Evolutionary conservation across 208 protist species (phyloP), one percentile per base, ranked within the genome.

Genomic region (Porcisia deanei): DNA sequence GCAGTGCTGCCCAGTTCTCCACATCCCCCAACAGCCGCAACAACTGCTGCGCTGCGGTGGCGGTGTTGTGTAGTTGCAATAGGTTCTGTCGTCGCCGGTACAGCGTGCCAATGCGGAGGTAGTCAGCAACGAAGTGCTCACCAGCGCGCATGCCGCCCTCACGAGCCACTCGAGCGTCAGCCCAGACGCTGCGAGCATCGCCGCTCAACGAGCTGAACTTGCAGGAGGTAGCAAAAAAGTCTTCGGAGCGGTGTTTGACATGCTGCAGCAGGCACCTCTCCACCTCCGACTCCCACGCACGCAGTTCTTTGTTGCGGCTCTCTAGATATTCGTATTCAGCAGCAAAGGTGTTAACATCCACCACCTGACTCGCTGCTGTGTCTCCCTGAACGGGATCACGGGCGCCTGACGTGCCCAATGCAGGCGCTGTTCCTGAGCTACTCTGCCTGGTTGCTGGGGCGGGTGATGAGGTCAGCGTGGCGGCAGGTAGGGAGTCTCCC

Each of bases 1-100:
- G 93, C 53, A 97, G 84, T 34, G 86, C 82, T 10, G 86, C 81
- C 91, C 93, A 97, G 83, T 96, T 97, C 71, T 95, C 91, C 25
- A 94, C 75, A 7, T 84, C 79, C 61, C 77, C 58, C 14, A 96
- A 66, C 49, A 80, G 81, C 39, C 79, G 81, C 16, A 84, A 75
- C 14, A 94, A 71, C 1, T 41, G 63, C 57, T 84, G 75, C 18
- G 86, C 79, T 30, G 77, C 64, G 16, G 64, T 75, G 5, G 87
- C 69, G 34, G 92, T 72, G 16, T 41, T 64, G 57, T 79, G 58
- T 52, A 95, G 73, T 20, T 73, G 65, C 67, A 78, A 66, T 45
- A 93, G 86, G 83, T 94, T 88, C 59, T 90, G 81, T 1, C 86
- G 89, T 7, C 83, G 80, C 4, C 91, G 83, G 77, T 97, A 91